Conservation (phyloP, 768 basidiomycete species). For the Tricholoma sp. region DNA sequence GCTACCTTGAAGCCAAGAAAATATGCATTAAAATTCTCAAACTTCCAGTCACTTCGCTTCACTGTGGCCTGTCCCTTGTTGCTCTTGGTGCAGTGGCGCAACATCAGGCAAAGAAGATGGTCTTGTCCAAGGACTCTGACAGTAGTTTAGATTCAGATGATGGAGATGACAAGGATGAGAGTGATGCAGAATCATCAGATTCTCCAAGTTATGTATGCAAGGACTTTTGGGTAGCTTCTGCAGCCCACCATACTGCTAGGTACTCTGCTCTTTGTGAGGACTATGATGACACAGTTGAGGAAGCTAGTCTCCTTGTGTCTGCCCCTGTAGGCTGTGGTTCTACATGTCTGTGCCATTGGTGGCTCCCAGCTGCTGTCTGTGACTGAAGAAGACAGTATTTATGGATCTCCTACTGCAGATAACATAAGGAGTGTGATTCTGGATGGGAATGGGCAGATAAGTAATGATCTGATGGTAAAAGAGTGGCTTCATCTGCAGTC, state of each 20-base stretch:
- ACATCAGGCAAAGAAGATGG: too few relatives aligned
- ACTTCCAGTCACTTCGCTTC: background rate
- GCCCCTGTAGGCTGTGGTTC: background rate
- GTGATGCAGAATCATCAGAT: background rate
- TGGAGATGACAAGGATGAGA: background rate
- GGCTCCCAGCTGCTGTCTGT: too few relatives aligned
- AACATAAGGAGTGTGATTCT: background rate
- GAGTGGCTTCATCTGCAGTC: background rate
- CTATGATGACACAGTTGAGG: background rate
- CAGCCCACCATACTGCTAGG: slow-evolving; percentile 7
- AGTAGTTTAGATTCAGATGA: background rate
- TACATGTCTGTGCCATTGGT: too few relatives aligned
- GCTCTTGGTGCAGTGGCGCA: background rate
- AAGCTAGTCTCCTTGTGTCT: background rate
- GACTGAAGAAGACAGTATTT: too few relatives aligned
- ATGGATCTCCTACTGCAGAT: background rate
- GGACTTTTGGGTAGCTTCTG: background rate
- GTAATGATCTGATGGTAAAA: background rate
- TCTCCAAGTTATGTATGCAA: background rate
- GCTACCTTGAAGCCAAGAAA: background rate
- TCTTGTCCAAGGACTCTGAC: background rate
- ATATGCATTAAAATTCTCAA: slow-evolving; percentile 1
- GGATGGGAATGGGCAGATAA: background rate
- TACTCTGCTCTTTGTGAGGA: slow-evolving; percentile 11
- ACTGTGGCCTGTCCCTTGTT: background rate